A percentile compares a stretch with the other conserved stretches of the same genome.
Conservation (phyloP, 768 basidiomycete species). For the Holtermanniella nyarrowii region DNA sequence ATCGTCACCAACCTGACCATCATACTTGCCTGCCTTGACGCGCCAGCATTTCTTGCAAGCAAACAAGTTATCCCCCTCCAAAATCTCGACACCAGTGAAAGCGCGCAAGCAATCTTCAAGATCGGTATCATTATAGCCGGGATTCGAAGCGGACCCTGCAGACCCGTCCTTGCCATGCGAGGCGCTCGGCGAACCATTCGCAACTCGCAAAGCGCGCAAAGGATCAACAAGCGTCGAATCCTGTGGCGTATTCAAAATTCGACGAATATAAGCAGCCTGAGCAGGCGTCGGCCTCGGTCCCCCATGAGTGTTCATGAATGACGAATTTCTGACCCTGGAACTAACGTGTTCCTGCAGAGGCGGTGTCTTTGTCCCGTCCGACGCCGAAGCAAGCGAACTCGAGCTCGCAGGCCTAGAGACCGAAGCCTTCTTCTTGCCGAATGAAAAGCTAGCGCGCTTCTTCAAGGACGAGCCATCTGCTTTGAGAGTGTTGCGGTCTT, state of each 20-base stretch:
- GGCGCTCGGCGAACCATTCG: conserved; percentile 24
- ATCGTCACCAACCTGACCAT: conserved; percentile 25
- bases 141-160: not conserved
- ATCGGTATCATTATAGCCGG: conserved; percentile 31
- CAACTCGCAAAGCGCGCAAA: conserved; percentile 6
- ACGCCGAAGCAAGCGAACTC: not conserved
- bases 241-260: conserved; percentile 32
- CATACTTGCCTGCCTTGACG: conserved; percentile 52
- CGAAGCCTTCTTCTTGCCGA: conserved; percentile 18
- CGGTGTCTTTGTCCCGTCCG: conserved; percentile 2
- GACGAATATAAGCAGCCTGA: conserved; percentile 40
- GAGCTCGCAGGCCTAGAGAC: not conserved
- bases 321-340: not conserved
- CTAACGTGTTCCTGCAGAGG: not conserved
- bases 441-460: conserved; percentile 26
- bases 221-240: conserved; percentile 18
- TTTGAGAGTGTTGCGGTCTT: conserved; percentile 19
- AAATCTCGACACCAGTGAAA: conserved; percentile 86
- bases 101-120: conserved; percentile 60
- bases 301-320: not conserved
- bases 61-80: conserved; percentile 90
- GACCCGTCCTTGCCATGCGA: conserved; percentile 12
- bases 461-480: conserved; percentile 20
- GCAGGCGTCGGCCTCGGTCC: conserved; percentile 31
- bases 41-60: conserved; percentile 93